These are phyloP conservation scores for Corniculantispora saksenae DNA, from an alignment of 2,329 filamentous ascomycete genomes.

Conservation along the genomic window DNA sequence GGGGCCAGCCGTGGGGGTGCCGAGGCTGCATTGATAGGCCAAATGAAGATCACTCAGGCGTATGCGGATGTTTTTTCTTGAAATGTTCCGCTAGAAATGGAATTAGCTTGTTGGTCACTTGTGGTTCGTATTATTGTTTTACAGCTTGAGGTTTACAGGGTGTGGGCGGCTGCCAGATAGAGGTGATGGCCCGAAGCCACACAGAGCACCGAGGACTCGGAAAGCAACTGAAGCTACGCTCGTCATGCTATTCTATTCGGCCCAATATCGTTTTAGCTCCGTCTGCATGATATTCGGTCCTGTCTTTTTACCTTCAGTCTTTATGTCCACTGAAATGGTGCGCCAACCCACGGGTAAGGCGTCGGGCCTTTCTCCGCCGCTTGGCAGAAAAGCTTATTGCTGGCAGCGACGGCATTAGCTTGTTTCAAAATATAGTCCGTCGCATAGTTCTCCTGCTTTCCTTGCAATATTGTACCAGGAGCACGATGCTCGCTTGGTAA, in stretches of 20 bases:
- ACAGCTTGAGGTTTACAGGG: not conserved
- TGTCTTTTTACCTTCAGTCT: no score
- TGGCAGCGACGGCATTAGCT: not conserved
- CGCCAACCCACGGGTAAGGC: constrained; percentile 3
- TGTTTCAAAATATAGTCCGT: not conserved
- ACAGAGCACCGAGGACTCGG: no score
- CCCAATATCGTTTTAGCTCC: no score
- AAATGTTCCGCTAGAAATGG: not conserved
- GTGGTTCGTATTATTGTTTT: not conserved
- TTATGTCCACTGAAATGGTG: no score
- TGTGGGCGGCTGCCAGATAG: no score
- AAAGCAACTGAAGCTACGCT: no score
- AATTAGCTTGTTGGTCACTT: not conserved
- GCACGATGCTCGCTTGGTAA: not conserved
- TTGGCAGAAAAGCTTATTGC: not conserved
- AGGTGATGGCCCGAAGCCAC: no score
- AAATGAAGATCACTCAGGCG: constrained; percentile 9
- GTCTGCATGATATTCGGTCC: not conserved
- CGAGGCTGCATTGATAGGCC: not conserved
- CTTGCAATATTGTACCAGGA: not conserved
- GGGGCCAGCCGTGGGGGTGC: not conserved
- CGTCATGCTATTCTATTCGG: no score
- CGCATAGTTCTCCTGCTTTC: not conserved
- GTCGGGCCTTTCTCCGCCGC: not conserved
- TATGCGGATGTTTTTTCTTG: not conserved